Base-by-base conservation (phyloP, 306 rosid species). In the Amphicarpaea edgeworthii region DNA sequence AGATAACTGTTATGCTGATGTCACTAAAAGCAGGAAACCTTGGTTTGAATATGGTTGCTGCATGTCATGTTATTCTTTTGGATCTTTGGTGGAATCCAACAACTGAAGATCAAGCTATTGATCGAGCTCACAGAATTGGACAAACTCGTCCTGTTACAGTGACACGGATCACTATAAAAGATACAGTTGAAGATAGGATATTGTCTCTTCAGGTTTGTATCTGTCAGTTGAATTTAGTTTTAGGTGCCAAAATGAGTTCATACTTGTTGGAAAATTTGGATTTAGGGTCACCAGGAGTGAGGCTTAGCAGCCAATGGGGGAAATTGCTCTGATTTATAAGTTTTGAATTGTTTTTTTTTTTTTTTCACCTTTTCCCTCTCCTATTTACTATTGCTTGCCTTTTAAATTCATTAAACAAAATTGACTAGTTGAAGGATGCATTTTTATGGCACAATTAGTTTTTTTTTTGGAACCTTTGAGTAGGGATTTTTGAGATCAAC, bases 31-130 rank as follows among this genome's bases (percentile, higher is more conserved):
- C 98, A 38, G 99, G 99, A 82, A 95, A 92, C 79, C 97, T 95
- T 79, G 99, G 99, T 80, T 87, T 95, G 73, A 95, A 95, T 87
- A 86, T 95, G 96, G 99, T 93, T 84, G 92, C 99, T 80, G 99
- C 97, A 82, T 90, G 92, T 64, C 99, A 89, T 78, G 97, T 95
- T 65, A 89, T 95, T 81, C 93, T 95, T 58, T 90, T 95, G 87
- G 99, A 95, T 83, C 97, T 90, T 76, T 95, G 99, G 99, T 95
- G 97, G 97, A 95, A 90, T 88, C 99, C 98, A 59, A 95, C 97
- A 15, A 95, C 97, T 11, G 99, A 95, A 86, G 99, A 95, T 76
- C 99, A 95, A 89, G 99, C 99, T 76, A 57, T 95, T 79, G 98
- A 95, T 82, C 88, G 97, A 79, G 99, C 97, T 59, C 98, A 92